phyloP scores from a whole-genome alignment of 352 stramenopile species.

The Blastocystis sp. region DNA sequence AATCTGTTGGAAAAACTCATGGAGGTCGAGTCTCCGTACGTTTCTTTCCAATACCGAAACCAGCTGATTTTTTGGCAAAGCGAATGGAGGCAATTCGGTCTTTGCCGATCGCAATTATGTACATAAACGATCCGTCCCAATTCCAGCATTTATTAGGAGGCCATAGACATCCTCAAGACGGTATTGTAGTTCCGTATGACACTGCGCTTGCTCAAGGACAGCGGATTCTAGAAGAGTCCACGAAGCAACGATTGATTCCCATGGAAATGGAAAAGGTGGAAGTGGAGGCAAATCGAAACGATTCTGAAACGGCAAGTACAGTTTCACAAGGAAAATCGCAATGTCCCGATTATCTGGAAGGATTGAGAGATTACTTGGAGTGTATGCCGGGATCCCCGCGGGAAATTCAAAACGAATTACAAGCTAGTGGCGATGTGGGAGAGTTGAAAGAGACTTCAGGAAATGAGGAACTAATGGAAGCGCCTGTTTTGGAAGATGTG shows the following conservation, averaged over 20 bases:
- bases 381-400: neutral
- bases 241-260: neutral
- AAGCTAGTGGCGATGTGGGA: neutral
- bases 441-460: neutral
- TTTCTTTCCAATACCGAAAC: neutral
- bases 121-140: neutral
- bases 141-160: constrained; percentile 7
- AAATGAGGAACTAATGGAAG: neutral
- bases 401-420: neutral
- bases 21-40: neutral
- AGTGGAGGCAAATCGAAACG: neutral
- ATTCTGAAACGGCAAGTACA: neutral
- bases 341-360: neutral
- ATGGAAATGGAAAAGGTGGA: neutral
- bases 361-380: neutral
- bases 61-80: neutral
- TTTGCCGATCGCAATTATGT: neutral
- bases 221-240: neutral
- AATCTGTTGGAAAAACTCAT: neutral
- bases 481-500: neutral
- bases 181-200: constrained; percentile 12
- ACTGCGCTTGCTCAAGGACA: neutral
- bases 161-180: neutral
- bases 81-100: neutral
- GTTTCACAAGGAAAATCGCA: neutral